Evolutionary conservation across 2,329 filamentous ascomycete genomes (phyloP), one percentile per base, ranked within the genome.

Genomic region (Colletotrichum orchidophilum): DNA sequence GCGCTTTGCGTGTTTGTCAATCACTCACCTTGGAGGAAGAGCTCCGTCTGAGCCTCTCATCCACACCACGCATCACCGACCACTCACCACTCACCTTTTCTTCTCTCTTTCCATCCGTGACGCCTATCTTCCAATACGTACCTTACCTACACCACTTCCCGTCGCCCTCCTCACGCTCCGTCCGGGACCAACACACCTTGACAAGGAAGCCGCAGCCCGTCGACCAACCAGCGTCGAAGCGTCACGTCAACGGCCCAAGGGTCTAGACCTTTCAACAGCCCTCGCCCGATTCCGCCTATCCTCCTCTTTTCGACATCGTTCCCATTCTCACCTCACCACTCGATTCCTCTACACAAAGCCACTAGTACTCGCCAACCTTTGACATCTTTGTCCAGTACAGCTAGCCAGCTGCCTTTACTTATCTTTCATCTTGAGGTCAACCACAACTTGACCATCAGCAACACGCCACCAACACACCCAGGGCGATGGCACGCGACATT

Each of bases 401-500:
- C 29, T 27, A 29, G 29, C 24, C 13, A 9, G 2, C 29, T n/a
- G n/a, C 5, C 35, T n/a, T 1, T 24, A 35, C 29, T 8, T 27
- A 42, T 24, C 57, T 21, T 29, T 24, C 21, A 31, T 18, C 21
- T 33, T 33, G 57, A 42, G 7, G 39, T 46, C 21, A 7, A 5
- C 26, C n/a, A n/a, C 33, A 26, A 50, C 21, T 18, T 31, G 50
- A 31, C 9, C 15, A 52, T 24, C 39, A 65, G 31, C 58, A 39
- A 24, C 29, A 24, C 2, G 24, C 54, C 65, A 42, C 53, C 33
- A n/a, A 33, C 11, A 57, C 15, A 54, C 31, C 46, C 9, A 35
- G 54, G 69, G 69, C 64, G 42, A 71, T 71, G 69, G 69, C 65
- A 67, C 59, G 53, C 50, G 49, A 21, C 27, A 35, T 42, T 27